Percentiles rank a stretch among this genome's conserved stretches.
Conservation (phyloP, 78 protist genomes). For the Dictyostelium firmibasis region DNA sequence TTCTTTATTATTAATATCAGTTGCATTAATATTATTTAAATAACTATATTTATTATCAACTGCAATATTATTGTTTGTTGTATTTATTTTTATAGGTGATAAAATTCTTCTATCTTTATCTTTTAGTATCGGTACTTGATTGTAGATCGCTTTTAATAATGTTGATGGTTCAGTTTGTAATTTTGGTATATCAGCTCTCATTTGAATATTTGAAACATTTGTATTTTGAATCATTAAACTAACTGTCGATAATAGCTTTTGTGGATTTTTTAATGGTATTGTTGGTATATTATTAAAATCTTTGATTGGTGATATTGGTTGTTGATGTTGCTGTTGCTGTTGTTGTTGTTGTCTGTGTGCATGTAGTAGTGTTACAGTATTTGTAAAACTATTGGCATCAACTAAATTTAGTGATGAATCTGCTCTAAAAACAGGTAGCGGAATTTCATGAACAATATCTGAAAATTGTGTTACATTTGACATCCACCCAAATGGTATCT, state of each 20-base stretch:
- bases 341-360: background rate
- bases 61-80: background rate
- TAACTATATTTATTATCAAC: background rate
- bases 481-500: slow-evolving; percentile 16
- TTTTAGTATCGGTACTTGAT: slow-evolving; percentile 1
- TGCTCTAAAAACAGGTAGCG: slow-evolving; percentile 47
- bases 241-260: background rate
- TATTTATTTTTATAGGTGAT: background rate
- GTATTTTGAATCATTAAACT: slow-evolving; percentile 19
- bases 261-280: background rate
- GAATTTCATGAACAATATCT: slow-evolving; percentile 46
- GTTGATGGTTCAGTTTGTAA: background rate
- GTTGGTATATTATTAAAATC: background rate
- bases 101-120: slow-evolving; percentile 3
- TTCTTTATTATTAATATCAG: background rate
- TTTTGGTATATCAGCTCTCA: slow-evolving; percentile 1
- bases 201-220: slow-evolving; percentile 1
- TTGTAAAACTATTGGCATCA: background rate
- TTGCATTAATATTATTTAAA: background rate
- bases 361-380: background rate
- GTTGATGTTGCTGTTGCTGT: background rate
- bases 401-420: slow-evolving; percentile 39
- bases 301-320: background rate
- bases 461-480: slow-evolving; percentile 31
- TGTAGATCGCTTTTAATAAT: slow-evolving; percentile 15